A percentile compares a stretch with the other conserved stretches of the same genome.
These are phyloP conservation scores for Dryadomyces sulphureus DNA, from an alignment of 2,329 filamentous ascomycete genomes.

Conservation along the genomic window DNA sequence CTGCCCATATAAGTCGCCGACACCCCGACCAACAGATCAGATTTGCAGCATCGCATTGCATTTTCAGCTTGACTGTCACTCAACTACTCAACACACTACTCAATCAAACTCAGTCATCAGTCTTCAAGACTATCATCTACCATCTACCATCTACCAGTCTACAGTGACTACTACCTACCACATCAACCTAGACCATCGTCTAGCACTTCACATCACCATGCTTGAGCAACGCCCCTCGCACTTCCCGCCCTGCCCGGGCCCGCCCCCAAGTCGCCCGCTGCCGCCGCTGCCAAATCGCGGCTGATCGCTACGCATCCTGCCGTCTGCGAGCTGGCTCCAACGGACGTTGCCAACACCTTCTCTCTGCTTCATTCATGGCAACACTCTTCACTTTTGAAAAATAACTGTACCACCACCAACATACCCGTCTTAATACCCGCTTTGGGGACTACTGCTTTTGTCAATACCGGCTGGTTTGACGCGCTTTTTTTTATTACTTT, in stretches of 20 bases:
- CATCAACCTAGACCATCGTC: neutral
- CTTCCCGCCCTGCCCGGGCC: constrained; percentile 52
- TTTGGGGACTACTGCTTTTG: neutral
- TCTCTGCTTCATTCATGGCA: constrained; percentile 8
- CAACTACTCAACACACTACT: neutral
- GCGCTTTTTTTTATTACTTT: neutral
- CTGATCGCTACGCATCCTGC: too few species aligned
- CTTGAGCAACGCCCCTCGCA: constrained; percentile 45
- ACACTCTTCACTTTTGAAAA: neutral
- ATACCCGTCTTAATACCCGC: constrained; percentile 8
- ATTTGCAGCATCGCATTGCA: too few species aligned
- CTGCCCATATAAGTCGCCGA: constrained; percentile 8
- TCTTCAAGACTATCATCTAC: neutral
- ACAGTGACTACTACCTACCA: neutral
- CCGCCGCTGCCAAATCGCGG: constrained; percentile 49
- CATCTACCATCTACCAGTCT: neutral
- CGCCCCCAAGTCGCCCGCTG: constrained; percentile 48
- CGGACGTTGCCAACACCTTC: neutral
- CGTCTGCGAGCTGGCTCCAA: neutral
- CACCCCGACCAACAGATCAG: too few species aligned
- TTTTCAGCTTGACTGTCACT: too few species aligned
- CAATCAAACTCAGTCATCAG: too few species aligned
- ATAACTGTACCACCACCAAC: constrained; percentile 14
- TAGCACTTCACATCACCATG: constrained; percentile 10
- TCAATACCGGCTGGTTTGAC: neutral